phyloP scores from a whole-genome alignment of 495 filamentous ascomycete species.

The Ascodesmis nigricans region DNA sequence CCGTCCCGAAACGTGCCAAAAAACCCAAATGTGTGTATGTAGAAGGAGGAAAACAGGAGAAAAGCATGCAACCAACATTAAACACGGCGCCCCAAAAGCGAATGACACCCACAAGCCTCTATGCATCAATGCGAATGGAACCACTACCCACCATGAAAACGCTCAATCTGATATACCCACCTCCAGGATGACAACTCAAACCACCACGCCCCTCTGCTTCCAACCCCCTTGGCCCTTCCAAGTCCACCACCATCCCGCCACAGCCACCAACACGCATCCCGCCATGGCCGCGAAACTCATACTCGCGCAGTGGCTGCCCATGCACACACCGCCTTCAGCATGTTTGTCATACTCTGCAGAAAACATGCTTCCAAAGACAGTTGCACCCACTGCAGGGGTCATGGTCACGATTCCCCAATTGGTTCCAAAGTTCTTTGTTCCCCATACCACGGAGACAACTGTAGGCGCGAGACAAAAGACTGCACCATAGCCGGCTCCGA shows the following conservation, averaged over 20 bases:
- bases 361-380: constrained; percentile 70
- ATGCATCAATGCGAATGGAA: too few species aligned
- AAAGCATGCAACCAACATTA: too few species aligned
- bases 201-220: constrained; percentile 54
- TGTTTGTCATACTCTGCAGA: constrained; percentile 47
- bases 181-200: constrained; percentile 31
- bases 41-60: too few species aligned
- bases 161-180: too few species aligned
- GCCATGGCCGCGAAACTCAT: constrained; percentile 62
- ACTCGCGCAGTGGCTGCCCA: constrained; percentile 59
- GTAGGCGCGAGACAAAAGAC: constrained; percentile 77
- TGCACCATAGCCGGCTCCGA: constrained; percentile 82
- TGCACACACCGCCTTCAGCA: constrained; percentile 26
- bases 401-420: constrained; percentile 93
- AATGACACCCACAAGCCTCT: too few species aligned
- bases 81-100: too few species aligned
- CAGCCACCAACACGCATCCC: constrained; percentile 51
- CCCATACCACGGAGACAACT: constrained; percentile 85
- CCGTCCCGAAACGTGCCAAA: too few species aligned
- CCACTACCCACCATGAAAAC: too few species aligned
- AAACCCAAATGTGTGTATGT: too few species aligned
- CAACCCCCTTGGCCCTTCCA: constrained; percentile 63
- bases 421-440: constrained; percentile 92
- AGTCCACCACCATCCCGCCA: constrained; percentile 47
- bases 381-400: constrained; percentile 65